These are phyloP conservation scores for Auxenochlorella pyrenoidosa DNA, from an alignment of 139 green algal species.

Conservation along the genomic window DNA sequence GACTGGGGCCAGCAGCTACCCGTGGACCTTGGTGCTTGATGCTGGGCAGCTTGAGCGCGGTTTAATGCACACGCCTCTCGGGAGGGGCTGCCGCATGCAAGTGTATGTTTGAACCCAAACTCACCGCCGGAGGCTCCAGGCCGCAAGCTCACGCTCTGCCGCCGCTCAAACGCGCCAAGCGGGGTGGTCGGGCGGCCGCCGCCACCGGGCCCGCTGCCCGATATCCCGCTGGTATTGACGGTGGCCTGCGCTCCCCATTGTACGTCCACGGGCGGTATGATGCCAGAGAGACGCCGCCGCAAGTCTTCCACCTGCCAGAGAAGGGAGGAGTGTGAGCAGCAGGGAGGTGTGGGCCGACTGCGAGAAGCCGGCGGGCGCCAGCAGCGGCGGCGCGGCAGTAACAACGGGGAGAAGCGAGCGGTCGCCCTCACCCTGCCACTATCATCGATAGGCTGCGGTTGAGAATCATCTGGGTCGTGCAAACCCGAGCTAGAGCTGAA, in stretches of 20 bases:
- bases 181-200: not conserved
- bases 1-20: too few relatives aligned
- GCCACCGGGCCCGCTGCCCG: not conserved
- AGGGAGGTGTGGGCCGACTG: not conserved
- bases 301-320: conserved; percentile 14
- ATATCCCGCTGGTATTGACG: not conserved
- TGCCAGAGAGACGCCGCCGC: not conserved
- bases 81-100: too few relatives aligned
- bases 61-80: too few relatives aligned
- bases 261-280: conserved; percentile 15
- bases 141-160: conserved; percentile 3
- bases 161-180: conserved; percentile 6
- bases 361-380: not conserved
- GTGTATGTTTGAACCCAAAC: too few relatives aligned
- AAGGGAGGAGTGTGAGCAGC: too few relatives aligned
- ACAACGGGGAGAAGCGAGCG: too few relatives aligned
- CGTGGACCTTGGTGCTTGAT: too few relatives aligned
- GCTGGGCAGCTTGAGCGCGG: too few relatives aligned
- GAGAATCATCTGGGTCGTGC: too few relatives aligned
- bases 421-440: not conserved
- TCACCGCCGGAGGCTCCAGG: not conserved
- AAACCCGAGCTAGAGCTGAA: not conserved
- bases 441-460: not conserved
- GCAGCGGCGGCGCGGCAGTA: not conserved
- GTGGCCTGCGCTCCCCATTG: not conserved